Evolutionary conservation across 768 basidiomycete genomes (phyloP).

Genomic region (Russula dissimulans): DNA sequence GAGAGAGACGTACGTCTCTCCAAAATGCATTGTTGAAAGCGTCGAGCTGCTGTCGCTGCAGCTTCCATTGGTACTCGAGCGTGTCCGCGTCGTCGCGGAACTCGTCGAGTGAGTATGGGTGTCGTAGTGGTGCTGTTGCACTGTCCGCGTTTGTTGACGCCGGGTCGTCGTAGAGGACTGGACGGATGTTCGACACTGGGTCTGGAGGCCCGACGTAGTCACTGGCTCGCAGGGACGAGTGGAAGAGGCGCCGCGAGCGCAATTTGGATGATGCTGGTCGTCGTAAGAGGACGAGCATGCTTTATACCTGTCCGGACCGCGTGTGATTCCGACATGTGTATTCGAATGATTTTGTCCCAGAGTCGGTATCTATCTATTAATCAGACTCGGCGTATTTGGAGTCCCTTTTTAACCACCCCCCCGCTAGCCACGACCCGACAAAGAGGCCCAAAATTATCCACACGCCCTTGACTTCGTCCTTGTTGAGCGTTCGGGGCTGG

Average conservation of each 20-base stretch:
- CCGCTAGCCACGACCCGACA: conserved; percentile 40
- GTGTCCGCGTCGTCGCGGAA: conserved; percentile 37
- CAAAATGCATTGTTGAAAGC: conserved; percentile 72
- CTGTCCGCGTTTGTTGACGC: conserved; percentile 19
- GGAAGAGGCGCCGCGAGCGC: conserved; percentile 13
- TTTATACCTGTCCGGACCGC: not conserved
- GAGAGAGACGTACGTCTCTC: conserved; percentile 56
- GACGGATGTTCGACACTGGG: conserved; percentile 70
- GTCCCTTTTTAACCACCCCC: conserved; percentile 25
- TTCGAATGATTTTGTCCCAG: no score
- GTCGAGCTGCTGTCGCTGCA: conserved; percentile 65
- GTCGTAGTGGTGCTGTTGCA: conserved; percentile 24
- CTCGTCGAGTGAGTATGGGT: conserved; percentile 75
- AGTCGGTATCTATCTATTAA: not conserved
- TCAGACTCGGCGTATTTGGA: conserved; percentile 20
- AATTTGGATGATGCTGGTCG: conserved; percentile 15
- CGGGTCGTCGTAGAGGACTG: conserved; percentile 62
- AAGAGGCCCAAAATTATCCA: conserved; percentile 41
- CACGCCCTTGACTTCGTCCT: conserved; percentile 40
- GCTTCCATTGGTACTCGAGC: conserved; percentile 58
- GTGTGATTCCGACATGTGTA: no score
- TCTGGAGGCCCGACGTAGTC: conserved; percentile 63
- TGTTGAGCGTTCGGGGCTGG: conserved; percentile 30
- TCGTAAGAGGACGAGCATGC: conserved; percentile 13
- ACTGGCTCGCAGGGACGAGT: conserved; percentile 8